Evolutionary conservation across 176 grass and related monocot species (phyloP), one percentile per base, ranked within the genome.

Genomic region (Carex pumila): DNA sequence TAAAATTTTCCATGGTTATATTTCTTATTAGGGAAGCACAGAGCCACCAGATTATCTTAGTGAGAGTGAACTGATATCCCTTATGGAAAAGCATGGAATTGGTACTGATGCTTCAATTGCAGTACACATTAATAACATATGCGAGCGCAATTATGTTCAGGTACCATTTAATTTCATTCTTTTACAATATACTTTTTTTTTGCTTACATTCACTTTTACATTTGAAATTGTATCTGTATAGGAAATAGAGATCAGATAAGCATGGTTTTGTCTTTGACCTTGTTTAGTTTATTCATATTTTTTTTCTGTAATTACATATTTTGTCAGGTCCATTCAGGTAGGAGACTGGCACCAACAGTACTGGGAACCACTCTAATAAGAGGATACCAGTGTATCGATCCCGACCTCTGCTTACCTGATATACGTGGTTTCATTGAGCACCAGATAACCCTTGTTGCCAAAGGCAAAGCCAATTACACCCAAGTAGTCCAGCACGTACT

Each of bases 351-450:
- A 37, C 91, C 95, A 45, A 98, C 91, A 88, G 89, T 89, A 61
- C 82, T 98, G 47, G 95, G 95, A 79, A 98, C 91, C 50, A 98
- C 95, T 2, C 85, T 98, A 71, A 93, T 98, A 84, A 98, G 87
- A 94, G 95, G 95, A 61, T 98, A 98, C 57, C 95, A 98, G 62
- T 94, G 95, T 83, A 98, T 98, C 86, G 95, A 98, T 86, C 81
- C 92, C 22, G 92, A 98, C 84, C 90, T 98, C 59, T 98, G 92
- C 84, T 91, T 94, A 83, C 95, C 95, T 58, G 95, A 98, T 77
- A 98, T 97, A 86, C 87, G 92, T 75, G 91, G 94, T 81, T 97
- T 97, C 89, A 97, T 97, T 88, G 94, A 97, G 66, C 94, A 97
- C 65, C 94, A 97, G 85, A 97, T 97, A 73, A 94, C 94, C 75